Conservation (phyloP, 225 moss, liverwort and hornwort species). For the Bryoerythrophyllum caledonicum region DNA sequence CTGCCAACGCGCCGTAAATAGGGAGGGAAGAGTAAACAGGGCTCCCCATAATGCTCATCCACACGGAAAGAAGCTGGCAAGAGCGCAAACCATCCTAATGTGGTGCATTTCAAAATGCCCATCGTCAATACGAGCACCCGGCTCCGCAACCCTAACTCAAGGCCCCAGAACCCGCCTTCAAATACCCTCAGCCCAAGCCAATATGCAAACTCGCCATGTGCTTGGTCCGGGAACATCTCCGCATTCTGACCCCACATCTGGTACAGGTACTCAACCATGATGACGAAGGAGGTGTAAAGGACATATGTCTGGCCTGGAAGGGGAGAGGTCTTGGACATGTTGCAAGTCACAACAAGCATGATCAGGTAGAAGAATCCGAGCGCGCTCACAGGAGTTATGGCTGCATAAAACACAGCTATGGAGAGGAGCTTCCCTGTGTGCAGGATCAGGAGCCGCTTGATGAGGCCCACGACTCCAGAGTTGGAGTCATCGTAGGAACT, state of each 20-base stretch:
- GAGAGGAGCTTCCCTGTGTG: slow-evolving; percentile 85
- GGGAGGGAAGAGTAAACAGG: slow-evolving; percentile 79
- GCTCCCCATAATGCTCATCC: slow-evolving; percentile 78
- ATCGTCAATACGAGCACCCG: slow-evolving; percentile 70
- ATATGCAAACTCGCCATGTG: slow-evolving; percentile 77
- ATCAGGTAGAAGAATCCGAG: slow-evolving; percentile 87
- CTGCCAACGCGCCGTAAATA: slow-evolving; percentile 37
- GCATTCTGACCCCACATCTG: slow-evolving; percentile 84
- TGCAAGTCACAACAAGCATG: slow-evolving; percentile 84
- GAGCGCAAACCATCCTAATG: slow-evolving; percentile 76
- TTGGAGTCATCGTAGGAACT: slow-evolving; percentile 29
- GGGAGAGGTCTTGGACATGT: slow-evolving; percentile 87
- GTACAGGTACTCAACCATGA: slow-evolving; percentile 71
- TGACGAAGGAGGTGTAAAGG: slow-evolving; percentile 74
- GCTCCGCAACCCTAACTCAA: slow-evolving; percentile 73
- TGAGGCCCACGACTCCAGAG: slow-evolving; percentile 45
- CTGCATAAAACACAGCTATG: slow-evolving; percentile 76
- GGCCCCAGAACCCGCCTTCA: slow-evolving; percentile 63
- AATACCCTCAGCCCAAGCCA: slow-evolving; percentile 87
- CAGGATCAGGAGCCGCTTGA: slow-evolving; percentile 75
- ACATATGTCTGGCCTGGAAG: slow-evolving; percentile 79
- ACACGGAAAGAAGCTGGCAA: slow-evolving; percentile 75
- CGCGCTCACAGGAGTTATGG: slow-evolving; percentile 85
- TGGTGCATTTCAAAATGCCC: slow-evolving; percentile 87
- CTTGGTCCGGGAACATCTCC: slow-evolving; percentile 78